These are phyloP conservation scores for Penicillium argentinense DNA, from an alignment of 495 filamentous ascomycete genomes.

Conservation along the genomic window DNA sequence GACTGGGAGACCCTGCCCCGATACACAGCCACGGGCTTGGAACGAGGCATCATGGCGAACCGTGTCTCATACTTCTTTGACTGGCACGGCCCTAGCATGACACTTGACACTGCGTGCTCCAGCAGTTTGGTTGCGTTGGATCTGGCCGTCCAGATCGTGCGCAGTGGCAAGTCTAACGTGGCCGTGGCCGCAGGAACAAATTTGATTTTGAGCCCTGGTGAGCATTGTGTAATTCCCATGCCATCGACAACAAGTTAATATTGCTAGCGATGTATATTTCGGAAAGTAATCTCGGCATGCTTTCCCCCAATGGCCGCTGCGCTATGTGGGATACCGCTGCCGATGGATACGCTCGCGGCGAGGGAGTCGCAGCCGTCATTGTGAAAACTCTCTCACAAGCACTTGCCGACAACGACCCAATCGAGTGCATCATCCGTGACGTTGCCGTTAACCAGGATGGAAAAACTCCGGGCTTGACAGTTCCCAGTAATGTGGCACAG, in stretches of 20 bases:
- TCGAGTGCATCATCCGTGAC: constrained; percentile 10
- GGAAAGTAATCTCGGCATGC: neutral
- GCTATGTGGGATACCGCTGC: constrained; percentile 29
- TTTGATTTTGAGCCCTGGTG: constrained; percentile 13
- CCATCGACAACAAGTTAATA: neutral
- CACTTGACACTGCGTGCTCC: constrained; percentile 50
- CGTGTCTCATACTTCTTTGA: constrained; percentile 52
- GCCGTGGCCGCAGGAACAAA: constrained; percentile 21
- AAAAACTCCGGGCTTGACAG: constrained; percentile 18
- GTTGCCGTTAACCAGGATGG: constrained; percentile 24
- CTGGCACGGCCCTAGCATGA: constrained; percentile 47
- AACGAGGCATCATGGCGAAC: constrained; percentile 37
- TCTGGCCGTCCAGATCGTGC: constrained; percentile 37
- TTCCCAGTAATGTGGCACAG: constrained; percentile 18
- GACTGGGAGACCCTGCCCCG: constrained; percentile 38
- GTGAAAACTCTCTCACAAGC: constrained; percentile 27
- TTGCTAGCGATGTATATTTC: neutral
- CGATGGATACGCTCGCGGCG: constrained; percentile 38
- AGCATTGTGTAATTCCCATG: constrained; percentile 1
- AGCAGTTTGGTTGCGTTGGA: constrained; percentile 37
- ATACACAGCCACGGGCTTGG: constrained; percentile 39
- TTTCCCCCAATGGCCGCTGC: constrained; percentile 18
- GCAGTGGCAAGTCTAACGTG: constrained; percentile 33
- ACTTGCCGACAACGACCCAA: constrained; percentile 5
- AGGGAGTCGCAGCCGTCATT: constrained; percentile 29